Evolutionary conservation across 805 yeast genomes (phyloP).

Genomic region (Candida montana): DNA sequence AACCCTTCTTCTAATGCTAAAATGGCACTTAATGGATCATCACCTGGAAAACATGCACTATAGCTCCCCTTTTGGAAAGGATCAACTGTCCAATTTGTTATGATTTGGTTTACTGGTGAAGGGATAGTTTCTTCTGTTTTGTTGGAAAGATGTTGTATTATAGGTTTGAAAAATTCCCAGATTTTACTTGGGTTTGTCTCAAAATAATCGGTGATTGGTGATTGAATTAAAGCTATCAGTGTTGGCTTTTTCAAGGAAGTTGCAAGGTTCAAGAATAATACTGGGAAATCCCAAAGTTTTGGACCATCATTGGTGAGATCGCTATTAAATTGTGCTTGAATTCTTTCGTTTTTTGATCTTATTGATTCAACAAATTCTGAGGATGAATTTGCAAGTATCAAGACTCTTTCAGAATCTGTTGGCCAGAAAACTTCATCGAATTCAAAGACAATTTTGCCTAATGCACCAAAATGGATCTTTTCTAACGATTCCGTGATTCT

Average conservation of each 20-base stretch:
- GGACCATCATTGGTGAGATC: constrained; percentile 22
- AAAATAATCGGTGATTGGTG: constrained; percentile 61
- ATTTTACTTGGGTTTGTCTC: constrained; percentile 46
- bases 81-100: constrained; percentile 75
- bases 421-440: constrained; percentile 62
- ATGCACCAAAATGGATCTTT: constrained; percentile 53
- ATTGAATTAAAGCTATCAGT: constrained; percentile 63
- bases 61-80: constrained; percentile 80
- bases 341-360: constrained; percentile 2
- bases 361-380: constrained; percentile 14
- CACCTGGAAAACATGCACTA: constrained; percentile 62
- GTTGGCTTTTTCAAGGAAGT: constrained; percentile 44
- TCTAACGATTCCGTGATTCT: constrained; percentile 38
- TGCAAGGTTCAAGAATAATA: constrained; percentile 55
- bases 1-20: constrained; percentile 57
- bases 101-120: constrained; percentile 36
- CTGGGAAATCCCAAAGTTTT: constrained; percentile 52
- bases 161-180: constrained; percentile 55
- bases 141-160: constrained; percentile 10
- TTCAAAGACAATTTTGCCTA: constrained; percentile 71
- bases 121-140: constrained; percentile 28
- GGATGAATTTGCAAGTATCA: constrained; percentile 38
- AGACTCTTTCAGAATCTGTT: constrained; percentile 43
- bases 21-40: constrained; percentile 61
- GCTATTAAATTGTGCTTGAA: background rate